These are phyloP conservation scores for Metschnikowia gelsemii DNA, from an alignment of 805 yeast species.

Conservation along the genomic window DNA sequence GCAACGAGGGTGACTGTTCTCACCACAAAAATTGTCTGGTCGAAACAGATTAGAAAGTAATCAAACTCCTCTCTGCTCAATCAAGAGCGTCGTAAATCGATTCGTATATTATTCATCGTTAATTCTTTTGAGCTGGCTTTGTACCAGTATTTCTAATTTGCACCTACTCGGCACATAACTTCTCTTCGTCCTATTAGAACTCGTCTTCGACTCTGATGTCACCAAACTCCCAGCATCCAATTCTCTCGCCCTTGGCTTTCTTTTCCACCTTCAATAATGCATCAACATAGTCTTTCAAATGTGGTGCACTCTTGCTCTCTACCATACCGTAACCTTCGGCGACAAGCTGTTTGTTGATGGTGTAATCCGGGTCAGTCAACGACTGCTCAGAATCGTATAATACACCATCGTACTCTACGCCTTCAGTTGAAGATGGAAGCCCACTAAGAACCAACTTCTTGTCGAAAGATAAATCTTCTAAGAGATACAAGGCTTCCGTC, in stretches of 20 bases:
- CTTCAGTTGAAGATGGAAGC: slow-evolving; percentile 38
- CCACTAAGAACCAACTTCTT: slow-evolving; percentile 56
- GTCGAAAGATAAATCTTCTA: slow-evolving; percentile 54
- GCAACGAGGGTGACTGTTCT: no score
- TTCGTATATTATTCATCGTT: no score
- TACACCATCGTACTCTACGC: slow-evolving; percentile 49
- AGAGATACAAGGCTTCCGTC: slow-evolving; percentile 50
- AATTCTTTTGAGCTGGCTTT: no score
- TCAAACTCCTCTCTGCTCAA: no score
- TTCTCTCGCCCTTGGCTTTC: slow-evolving; percentile 48
- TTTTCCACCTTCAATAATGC: slow-evolving; percentile 44
- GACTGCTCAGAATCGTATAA: slow-evolving; percentile 58
- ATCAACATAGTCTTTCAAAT: slow-evolving; percentile 36
- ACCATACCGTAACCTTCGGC: slow-evolving; percentile 61
- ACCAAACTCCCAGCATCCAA: slow-evolving; percentile 77
- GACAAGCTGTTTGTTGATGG: slow-evolving; percentile 60
- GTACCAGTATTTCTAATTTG: no score
- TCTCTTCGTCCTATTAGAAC: not conserved
- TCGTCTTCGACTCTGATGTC: slow-evolving; percentile 63
- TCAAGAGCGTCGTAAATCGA: no score
- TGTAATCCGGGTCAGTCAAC: slow-evolving; percentile 51
- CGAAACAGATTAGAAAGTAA: no score
- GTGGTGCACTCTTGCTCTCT: slow-evolving; percentile 29
- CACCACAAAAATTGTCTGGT: no score
- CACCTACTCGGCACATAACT: not conserved